These are phyloP conservation scores for Colletotrichum sp. DNA, from an alignment of 2,329 filamentous ascomycete genomes.

Conservation along the genomic window DNA sequence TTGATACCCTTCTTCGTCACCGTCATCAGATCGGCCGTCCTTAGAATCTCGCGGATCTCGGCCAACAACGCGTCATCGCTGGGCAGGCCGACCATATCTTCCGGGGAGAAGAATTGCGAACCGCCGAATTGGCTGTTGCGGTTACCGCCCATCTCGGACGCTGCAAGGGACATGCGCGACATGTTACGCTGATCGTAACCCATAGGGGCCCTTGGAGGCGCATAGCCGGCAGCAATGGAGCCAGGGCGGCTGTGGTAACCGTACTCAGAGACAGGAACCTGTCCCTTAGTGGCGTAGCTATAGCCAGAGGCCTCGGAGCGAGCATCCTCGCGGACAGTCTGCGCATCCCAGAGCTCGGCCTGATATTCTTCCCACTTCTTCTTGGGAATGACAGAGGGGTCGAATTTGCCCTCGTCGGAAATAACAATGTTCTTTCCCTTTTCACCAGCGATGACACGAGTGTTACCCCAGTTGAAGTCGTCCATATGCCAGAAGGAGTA, in stretches of 20 bases:
- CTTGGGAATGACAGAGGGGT: slow-evolving; percentile 87
- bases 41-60: slow-evolving; percentile 93
- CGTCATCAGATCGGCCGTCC: slow-evolving; percentile 92
- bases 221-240: slow-evolving; percentile 46
- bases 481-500: slow-evolving; percentile 99
- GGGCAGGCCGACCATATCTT: slow-evolving; percentile 77
- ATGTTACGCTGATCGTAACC: slow-evolving; percentile 50
- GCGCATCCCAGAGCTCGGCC: slow-evolving; percentile 94
- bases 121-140: slow-evolving; percentile 67
- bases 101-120: slow-evolving; percentile 63
- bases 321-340: slow-evolving; percentile 81
- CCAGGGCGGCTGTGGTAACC: slow-evolving; percentile 65
- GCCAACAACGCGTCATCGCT: slow-evolving; percentile 88
- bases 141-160: slow-evolving; percentile 68
- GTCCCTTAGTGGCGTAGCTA: slow-evolving; percentile 89
- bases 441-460: slow-evolving; percentile 94
- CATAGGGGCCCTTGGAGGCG: slow-evolving; percentile 55
- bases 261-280: slow-evolving; percentile 69
- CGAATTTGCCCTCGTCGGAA: slow-evolving; percentile 97
- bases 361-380: slow-evolving; percentile 99
- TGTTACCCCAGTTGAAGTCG: slow-evolving; percentile 99
- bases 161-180: slow-evolving; percentile 81
- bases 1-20: slow-evolving; percentile 99
- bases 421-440: slow-evolving; percentile 91
- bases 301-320: slow-evolving; percentile 90